Evolutionary conservation across 345 rosid species (phyloP), one percentile per base, ranked within the genome.

Genomic region (Hirschfeldia incana): DNA sequence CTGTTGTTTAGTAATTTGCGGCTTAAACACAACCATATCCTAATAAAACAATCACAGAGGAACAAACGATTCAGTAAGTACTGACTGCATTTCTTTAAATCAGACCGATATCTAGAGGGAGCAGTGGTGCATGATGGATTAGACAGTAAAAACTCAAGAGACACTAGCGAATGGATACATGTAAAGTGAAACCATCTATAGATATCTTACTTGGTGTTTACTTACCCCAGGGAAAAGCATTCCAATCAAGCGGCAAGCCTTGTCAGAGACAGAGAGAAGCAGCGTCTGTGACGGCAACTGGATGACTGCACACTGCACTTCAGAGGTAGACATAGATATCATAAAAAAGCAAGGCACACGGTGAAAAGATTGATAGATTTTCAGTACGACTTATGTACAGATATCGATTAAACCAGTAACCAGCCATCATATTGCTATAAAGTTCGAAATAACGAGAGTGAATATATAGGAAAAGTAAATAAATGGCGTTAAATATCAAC

Each of bases 151-250:
- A 59, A 34, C 3, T 7, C 26, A 34, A 39, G 46, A 74, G 60
- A 30, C 62, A 26, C 42, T 57, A 74, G 53, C n/a, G 8, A 51
- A 61, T 59, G 59, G 42, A 73, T 16, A 59, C 26, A 72, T n/a
- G 69, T 59, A n/a, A 51, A 11, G 42, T 37, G 13, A 49, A 61
- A 51, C 16, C 11, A 59, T 68, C 59, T 68, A 32, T 7, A 62
- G 36, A 69, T 16, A 60, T 69, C 80, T 39, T 42, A 73, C 51
- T 27, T 36, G 29, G 65, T 53, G 76, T 12, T 69, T 75, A 69
- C 94, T 90, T 82, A 92, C 98, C 93, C 97, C 97, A 57, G 97
- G 99, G 65, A 93, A 95, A 78, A 95, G 97, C 99, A 91, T 93
- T 79, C 98, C 99, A 78, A 90, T 93, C 88, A 93, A 86, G 81